phyloP scores from a whole-genome alignment of 805 yeast genomes.

The Phaffomyces opuntiae region DNA sequence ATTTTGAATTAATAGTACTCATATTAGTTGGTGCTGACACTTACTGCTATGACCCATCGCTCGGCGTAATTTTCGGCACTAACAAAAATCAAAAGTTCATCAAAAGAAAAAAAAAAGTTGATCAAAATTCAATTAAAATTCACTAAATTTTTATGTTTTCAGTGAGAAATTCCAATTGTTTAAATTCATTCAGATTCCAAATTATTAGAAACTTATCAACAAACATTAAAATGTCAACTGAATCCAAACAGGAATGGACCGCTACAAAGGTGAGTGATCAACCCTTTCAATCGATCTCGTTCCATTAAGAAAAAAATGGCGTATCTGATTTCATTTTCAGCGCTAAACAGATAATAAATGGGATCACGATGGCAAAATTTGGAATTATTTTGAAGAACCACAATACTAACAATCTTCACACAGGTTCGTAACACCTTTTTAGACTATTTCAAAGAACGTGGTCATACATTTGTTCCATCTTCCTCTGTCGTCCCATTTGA shows the following conservation, averaged over 20 bases:
- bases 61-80: constrained; percentile 11
- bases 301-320: neutral
- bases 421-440: constrained; percentile 79
- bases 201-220: constrained; percentile 8
- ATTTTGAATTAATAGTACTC: too few species aligned
- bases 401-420: neutral
- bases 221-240: constrained; percentile 18
- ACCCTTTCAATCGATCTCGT: neutral
- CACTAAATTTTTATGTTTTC: constrained; percentile 11
- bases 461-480: constrained; percentile 82
- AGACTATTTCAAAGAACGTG: constrained; percentile 61
- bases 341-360: too few species aligned
- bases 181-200: constrained; percentile 1
- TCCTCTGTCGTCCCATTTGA: constrained; percentile 96
- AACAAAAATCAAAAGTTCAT: neutral
- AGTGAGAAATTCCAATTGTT: constrained; percentile 9
- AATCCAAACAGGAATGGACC: constrained; percentile 27
- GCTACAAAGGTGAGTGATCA: constrained; percentile 20
- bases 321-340: neutral
- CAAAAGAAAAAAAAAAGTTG: constrained; percentile 1
- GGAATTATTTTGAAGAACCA: neutral
- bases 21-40: too few species aligned
- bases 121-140: neutral
- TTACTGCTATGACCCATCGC: too few species aligned
- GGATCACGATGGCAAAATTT: too few species aligned